Evolutionary conservation across 305 asterid genomes (phyloP).

Genomic region (Fraxinus baroniana): DNA sequence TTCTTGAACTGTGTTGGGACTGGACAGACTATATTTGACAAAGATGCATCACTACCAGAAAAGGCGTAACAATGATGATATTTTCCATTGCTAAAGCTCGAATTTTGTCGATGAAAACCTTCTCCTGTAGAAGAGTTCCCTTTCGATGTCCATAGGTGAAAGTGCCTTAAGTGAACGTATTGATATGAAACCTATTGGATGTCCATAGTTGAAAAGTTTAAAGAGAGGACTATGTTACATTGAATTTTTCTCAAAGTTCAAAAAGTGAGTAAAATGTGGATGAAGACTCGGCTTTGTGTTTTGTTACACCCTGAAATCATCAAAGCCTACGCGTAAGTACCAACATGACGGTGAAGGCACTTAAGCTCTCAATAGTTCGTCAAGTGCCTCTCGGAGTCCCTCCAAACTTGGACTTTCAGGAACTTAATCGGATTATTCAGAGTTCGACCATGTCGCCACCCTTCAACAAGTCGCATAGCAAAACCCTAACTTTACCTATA

Average conservation of each 20-base stretch:
- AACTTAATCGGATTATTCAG: slow-evolving; percentile 42
- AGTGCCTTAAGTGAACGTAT: neutral
- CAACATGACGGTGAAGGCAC: neutral
- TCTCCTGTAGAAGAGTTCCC: neutral
- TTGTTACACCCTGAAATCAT: neutral
- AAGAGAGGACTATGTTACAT: too few species aligned
- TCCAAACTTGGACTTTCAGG: slow-evolving; percentile 50
- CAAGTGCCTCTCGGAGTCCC: slow-evolving; percentile 43
- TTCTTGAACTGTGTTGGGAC: neutral
- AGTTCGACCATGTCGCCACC: slow-evolving; percentile 39
- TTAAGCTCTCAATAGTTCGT: neutral
- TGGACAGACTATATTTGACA: neutral
- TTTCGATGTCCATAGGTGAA: neutral
- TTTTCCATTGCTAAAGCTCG: neutral
- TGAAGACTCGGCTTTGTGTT: neutral
- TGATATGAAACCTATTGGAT: neutral
- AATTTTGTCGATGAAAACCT: neutral
- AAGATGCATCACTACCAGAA: neutral
- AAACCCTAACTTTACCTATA: slow-evolving; percentile 39
- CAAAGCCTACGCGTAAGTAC: neutral
- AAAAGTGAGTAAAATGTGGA: neutral
- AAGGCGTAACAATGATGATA: neutral
- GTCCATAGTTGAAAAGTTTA: neutral
- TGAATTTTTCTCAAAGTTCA: neutral
- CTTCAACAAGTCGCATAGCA: slow-evolving; percentile 41